These are phyloP conservation scores for Claviceps pusilla DNA, from an alignment of 2,329 filamentous ascomycete species.

Conservation along the genomic window DNA sequence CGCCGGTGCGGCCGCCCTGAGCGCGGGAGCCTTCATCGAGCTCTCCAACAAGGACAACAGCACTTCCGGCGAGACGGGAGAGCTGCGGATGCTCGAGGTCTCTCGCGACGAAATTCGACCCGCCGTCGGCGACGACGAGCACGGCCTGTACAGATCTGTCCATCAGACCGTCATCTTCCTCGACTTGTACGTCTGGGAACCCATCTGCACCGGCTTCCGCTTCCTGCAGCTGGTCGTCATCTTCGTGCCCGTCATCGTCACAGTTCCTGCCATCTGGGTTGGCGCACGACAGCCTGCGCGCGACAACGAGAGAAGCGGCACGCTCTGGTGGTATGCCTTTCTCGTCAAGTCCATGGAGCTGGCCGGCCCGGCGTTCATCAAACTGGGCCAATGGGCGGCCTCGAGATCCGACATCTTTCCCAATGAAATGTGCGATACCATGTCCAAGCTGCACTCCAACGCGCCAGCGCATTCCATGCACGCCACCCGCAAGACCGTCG, in stretches of 20 bases:
- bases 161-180: constrained; percentile 50
- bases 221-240: constrained; percentile 77
- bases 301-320: constrained; percentile 64
- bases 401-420: constrained; percentile 95
- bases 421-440: constrained; percentile 74
- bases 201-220: constrained; percentile 70
- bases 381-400: constrained; percentile 97
- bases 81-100: constrained; percentile 72
- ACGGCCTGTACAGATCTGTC: constrained; percentile 41
- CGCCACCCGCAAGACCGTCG: constrained; percentile 64
- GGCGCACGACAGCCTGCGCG: constrained; percentile 47
- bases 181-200: constrained; percentile 66
- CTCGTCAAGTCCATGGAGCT: constrained; percentile 80
- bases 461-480: constrained; percentile 80
- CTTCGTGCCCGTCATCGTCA: constrained; percentile 76
- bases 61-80: constrained; percentile 46
- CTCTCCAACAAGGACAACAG: constrained; percentile 40
- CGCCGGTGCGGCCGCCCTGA: constrained; percentile 29
- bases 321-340: constrained; percentile 89
- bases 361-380: constrained; percentile 92
- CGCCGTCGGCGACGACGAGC: constrained; percentile 46
- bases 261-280: constrained; percentile 69
- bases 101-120: constrained; percentile 67
- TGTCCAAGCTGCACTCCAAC: constrained; percentile 91
- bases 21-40: constrained; percentile 41